Evolutionary conservation across 306 rosid species (phyloP), one percentile per base, ranked within the genome.

Genomic region (Parietaria judaica): DNA sequence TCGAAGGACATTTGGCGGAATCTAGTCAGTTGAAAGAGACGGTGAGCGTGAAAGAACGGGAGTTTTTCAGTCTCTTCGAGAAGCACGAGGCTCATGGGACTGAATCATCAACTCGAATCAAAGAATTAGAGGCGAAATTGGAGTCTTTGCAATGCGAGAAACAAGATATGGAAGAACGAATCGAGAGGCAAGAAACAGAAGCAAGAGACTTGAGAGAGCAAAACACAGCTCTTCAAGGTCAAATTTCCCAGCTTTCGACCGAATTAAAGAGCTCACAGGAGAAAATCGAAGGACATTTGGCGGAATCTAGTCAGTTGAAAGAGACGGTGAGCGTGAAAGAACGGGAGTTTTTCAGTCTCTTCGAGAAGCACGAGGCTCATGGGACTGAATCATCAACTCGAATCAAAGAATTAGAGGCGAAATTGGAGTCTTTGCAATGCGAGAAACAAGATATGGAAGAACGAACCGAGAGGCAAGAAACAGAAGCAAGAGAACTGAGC

Each of bases 311-410:
- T 69, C 80, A 76, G 61, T 63, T 83, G 64, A 75, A 72, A 75
- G 96, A 85, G 77, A 76, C 72, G 63, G 61, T 69, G 70, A 78
- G 75, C 70, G 81, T 64, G 66, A 86, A 65, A 71, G 83, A 79
- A 54, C 64, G 61, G 52, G 90, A 84, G 68, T 43, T 72, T 70
- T 77, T 80, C 14, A 55, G 63, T 76, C 80, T 84, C 64, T 73
- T 69, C 47, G 79, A 80, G 79, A 70, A 3, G 70, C 92, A 78
- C 36, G 84, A 74, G 66, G 81, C 58, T 50, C 66, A 71, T 60
- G 67, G 67, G 64, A 80, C 59, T n/a, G 82, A 76, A 41, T 72
- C 84, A 16, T 72, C 66, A 36, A 70, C 74, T 66, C 78, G 61
- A 58, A 64, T 83, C 54, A 67, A 51, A 67, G 80, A 58, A n/a